These are phyloP conservation scores for Entamoeba moshkovskii DNA, from an alignment of 208 protist species.

Conservation along the genomic window DNA sequence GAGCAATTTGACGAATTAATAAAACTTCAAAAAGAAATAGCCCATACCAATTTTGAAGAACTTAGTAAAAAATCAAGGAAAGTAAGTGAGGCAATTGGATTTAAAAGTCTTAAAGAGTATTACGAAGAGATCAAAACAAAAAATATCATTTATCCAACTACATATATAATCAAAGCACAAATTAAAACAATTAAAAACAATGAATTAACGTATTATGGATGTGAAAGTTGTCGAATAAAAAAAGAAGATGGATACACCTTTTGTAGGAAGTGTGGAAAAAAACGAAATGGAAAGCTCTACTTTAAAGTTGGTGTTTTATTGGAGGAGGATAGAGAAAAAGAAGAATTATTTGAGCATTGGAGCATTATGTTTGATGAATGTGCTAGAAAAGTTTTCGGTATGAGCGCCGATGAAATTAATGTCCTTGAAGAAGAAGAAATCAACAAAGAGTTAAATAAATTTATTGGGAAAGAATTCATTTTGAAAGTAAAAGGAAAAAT, in stretches of 20 bases:
- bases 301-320: neutral
- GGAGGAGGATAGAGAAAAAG: neutral
- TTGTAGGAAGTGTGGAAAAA: neutral
- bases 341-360: neutral
- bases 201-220: neutral
- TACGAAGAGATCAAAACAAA: neutral
- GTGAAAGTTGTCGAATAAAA: neutral
- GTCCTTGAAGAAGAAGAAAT: too few species aligned
- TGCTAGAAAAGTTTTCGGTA: neutral
- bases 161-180: neutral
- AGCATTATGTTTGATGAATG: neutral
- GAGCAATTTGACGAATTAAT: neutral
- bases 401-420: neutral
- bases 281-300: neutral
- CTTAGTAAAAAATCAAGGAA: neutral
- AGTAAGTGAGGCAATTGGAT: neutral
- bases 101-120: neutral
- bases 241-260: neutral
- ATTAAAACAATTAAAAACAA: neutral
- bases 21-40: neutral
- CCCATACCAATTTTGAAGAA: neutral
- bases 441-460: too few species aligned
- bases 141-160: neutral
- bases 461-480: too few species aligned
- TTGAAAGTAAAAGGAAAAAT: too few species aligned